Conservation (phyloP, 2,329 filamentous ascomycete species). For the Alternaria rosae region DNA sequence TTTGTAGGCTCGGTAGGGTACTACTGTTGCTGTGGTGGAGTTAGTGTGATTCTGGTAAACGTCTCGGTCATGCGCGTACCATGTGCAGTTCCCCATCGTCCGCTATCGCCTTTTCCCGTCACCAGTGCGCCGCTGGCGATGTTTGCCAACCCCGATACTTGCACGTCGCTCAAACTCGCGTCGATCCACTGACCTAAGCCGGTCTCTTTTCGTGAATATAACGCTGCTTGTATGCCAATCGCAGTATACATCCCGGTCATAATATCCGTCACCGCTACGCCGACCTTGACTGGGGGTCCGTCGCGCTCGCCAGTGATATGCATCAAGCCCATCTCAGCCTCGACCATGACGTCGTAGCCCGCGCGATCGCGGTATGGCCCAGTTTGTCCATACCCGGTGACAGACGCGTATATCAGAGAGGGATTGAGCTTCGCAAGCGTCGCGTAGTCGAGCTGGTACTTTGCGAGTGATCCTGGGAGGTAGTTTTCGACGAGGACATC, state of each 20-base stretch:
- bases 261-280: slow-evolving; percentile 95
- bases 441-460: slow-evolving; percentile 88
- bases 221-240: slow-evolving; percentile 91
- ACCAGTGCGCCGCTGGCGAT: slow-evolving; percentile 90
- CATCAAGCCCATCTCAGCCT: slow-evolving; percentile 97
- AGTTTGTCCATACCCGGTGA: slow-evolving; percentile 95
- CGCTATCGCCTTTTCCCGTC: slow-evolving; percentile 83
- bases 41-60: neutral
- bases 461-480: slow-evolving; percentile 83
- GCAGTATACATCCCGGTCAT: slow-evolving; percentile 94
- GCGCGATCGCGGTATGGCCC: slow-evolving; percentile 86
- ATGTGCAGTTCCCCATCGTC: slow-evolving; percentile 95
- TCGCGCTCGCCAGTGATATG: slow-evolving; percentile 92
- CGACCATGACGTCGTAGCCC: slow-evolving; percentile 99
- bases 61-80: slow-evolving; percentile 60
- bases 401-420: slow-evolving; percentile 87
- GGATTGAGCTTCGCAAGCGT: slow-evolving; percentile 82
- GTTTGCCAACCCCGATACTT: slow-evolving; percentile 89
- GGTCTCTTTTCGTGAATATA: slow-evolving; percentile 76
- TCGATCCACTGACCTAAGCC: slow-evolving; percentile 91
- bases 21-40: slow-evolving; percentile 74
- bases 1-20: slow-evolving; percentile 85
- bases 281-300: slow-evolving; percentile 92
- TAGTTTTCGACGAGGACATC: slow-evolving; percentile 98
- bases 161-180: slow-evolving; percentile 87